Conservation (phyloP, 2,329 filamentous ascomycete genomes). For the Pseudopyrenochaeta lycopersici region DNA sequence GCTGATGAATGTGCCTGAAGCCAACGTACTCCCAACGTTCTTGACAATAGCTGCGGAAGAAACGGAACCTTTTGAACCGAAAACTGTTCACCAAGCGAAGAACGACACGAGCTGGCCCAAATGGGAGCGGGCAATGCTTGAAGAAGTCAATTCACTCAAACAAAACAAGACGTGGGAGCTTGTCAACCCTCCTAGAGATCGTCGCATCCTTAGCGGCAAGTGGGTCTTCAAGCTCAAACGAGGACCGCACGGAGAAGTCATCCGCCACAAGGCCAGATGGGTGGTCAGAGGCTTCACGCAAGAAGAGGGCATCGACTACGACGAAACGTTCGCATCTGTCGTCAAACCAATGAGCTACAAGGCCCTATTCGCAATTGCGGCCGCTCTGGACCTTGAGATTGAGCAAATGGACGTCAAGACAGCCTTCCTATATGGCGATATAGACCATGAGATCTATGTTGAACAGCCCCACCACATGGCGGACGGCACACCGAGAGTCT, state of each 20-base stretch:
- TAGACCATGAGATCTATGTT: slow-evolving; percentile 38
- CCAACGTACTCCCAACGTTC: slow-evolving; percentile 10
- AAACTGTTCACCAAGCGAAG: slow-evolving; percentile 12
- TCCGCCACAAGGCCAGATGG: slow-evolving; percentile 34
- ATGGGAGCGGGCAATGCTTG: slow-evolving; percentile 20
- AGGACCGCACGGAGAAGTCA: slow-evolving; percentile 21
- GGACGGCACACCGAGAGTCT: slow-evolving; percentile 12
- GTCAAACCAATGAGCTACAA: slow-evolving; percentile 33
- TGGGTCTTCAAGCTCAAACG: slow-evolving; percentile 34
- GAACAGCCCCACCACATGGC: slow-evolving; percentile 22
- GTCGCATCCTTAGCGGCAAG: slow-evolving; percentile 16
- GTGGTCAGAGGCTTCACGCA: slow-evolving; percentile 37
- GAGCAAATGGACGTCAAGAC: slow-evolving; percentile 46
- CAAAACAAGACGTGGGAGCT: slow-evolving; percentile 24
- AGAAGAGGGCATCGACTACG: slow-evolving; percentile 34
- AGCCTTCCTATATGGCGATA: slow-evolving; percentile 39
- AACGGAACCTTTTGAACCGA: slow-evolving; percentile 17
- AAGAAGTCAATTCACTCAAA: slow-evolving; percentile 15
- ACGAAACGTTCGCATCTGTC: slow-evolving; percentile 37
- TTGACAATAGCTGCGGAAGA: slow-evolving; percentile 13
- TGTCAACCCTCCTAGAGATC: slow-evolving; percentile 4
- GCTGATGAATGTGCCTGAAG: slow-evolving; percentile 14
- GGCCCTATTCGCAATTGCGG: slow-evolving; percentile 33
- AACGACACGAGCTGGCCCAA: slow-evolving; percentile 11
- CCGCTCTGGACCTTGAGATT: slow-evolving; percentile 25